Evolutionary conservation across 2,329 filamentous ascomycete species (phyloP), one percentile per base, ranked within the genome.

Genomic region (Purpureocillium lavendulum): DNA sequence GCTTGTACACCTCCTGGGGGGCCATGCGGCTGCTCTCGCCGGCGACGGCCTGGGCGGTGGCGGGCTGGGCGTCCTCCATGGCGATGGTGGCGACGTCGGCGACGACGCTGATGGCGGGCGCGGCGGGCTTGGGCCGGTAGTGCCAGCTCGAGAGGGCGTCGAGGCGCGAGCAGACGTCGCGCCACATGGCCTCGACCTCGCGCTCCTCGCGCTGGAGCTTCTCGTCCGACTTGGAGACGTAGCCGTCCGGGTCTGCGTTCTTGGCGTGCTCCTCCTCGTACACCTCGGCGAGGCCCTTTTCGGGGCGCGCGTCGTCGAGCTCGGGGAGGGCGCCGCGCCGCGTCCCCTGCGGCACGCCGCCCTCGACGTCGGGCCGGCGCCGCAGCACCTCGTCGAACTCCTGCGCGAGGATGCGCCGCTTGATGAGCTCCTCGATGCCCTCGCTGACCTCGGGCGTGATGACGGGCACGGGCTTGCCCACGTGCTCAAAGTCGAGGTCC

Each of bases 41-140:
- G 12, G 72, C 71, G 42, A 88, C 77, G 32, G 84, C 86, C 54
- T 82, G 80, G 33, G 85, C 84, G 1, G 83, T 87, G 13, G 84
- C 82, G 7, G 92, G 90, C 52, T 94, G 84, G 2, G 88, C 90
- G 56, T 98, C 92, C 67, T 98, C 92, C 84, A 97, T 94, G 49
- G 77, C 75, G 48, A 97, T 82, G 4, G 86, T 87, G n/a, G 89
- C 87, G 4, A 92, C 86, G 62, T 97, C 90, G 18, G 87, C 76
- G 28, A 96, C 83, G 40, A 96, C 84, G 33, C 86, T 89, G 46
- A 98, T 77, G 34, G 78, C 77, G n/a, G 87, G 79, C 38, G 83
- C 83, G 2, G 82, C 75, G 10, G 86, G 82, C 66, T 89, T 94
- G 39, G 92, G 92, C 62, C 87, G 89, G 75, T 95, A 96, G 65